These are phyloP conservation scores for Monosporozyma yasuniensis DNA, from an alignment of 805 yeast genomes.

Conservation along the genomic window DNA sequence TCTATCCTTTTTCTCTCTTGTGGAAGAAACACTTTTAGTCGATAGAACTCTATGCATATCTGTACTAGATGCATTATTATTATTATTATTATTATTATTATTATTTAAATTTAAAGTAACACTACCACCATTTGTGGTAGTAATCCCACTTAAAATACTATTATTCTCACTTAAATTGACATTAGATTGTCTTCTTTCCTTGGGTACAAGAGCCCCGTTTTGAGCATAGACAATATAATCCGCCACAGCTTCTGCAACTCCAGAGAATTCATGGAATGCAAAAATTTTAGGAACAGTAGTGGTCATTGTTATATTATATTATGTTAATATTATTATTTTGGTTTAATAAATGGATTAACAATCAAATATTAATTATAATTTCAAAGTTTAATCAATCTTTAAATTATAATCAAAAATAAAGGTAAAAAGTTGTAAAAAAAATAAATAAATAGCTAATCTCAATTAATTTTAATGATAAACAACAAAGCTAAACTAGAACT, in stretches of 20 bases:
- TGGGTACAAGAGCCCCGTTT: conserved; percentile 37
- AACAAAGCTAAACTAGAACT: too few relatives aligned
- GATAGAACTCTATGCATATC: conserved; percentile 17
- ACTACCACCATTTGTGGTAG: not conserved
- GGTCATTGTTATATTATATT: conserved; percentile 44
- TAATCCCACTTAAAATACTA: not conserved
- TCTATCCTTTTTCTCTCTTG: conserved; percentile 32
- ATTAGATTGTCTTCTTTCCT: conserved; percentile 17
- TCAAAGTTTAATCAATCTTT: too few relatives aligned
- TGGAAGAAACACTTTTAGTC: conserved; percentile 14
- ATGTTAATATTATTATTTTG: too few relatives aligned
- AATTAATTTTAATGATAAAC: too few relatives aligned
- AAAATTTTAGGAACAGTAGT: conserved; percentile 89
- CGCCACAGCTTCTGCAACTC: conserved; percentile 94
- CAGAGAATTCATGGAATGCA: conserved; percentile 82
- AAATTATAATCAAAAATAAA: too few relatives aligned
- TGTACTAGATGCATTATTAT: conserved; percentile 3
- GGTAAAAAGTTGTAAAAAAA: too few relatives aligned
- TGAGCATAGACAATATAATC: conserved; percentile 89
- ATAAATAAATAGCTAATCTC: too few relatives aligned
- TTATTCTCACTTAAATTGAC: conserved; percentile 10
- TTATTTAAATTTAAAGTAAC: not conserved
- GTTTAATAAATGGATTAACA: too few relatives aligned
- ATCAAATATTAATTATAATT: too few relatives aligned
- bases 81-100: not conserved